A percentile compares a stretch with the other conserved stretches of the same genome.
These are phyloP conservation scores for Mortierella hygrophila DNA, from an alignment of 192 early-diverging fungal genomes.

Conservation along the genomic window DNA sequence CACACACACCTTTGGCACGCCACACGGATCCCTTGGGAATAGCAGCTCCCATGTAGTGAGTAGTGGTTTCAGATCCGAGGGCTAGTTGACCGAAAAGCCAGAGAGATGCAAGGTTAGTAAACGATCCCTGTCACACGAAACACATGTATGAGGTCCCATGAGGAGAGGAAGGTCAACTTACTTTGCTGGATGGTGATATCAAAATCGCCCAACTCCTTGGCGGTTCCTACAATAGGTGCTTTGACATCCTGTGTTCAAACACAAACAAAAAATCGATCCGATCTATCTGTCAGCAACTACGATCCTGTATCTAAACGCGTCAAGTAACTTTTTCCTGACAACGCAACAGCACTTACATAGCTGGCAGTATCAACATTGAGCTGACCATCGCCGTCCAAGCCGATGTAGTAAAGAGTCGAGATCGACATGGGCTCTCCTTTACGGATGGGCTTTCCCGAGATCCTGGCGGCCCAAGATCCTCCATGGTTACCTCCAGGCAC, in stretches of 20 bases:
- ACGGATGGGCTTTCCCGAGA: slow-evolving; percentile 75
- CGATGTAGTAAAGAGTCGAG: slow-evolving; percentile 83
- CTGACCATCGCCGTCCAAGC: slow-evolving; percentile 78
- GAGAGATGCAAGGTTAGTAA: too few species aligned
- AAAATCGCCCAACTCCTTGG: slow-evolving; percentile 83
- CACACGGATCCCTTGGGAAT: slow-evolving; percentile 64
- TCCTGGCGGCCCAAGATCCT: slow-evolving; percentile 83
- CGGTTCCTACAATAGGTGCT: slow-evolving; percentile 64
- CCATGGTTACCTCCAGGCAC: slow-evolving; percentile 72
- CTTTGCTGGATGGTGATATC: slow-evolving; percentile 69
- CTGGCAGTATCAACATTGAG: slow-evolving; percentile 60
- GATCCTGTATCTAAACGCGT: background rate
- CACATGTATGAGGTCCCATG: background rate
- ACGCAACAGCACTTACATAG: slow-evolving; percentile 14
- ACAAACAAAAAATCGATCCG: background rate
- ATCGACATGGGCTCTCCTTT: slow-evolving; percentile 58
- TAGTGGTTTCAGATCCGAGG: slow-evolving; percentile 12
- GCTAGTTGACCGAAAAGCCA: background rate
- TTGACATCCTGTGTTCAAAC: background rate
- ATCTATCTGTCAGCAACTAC: background rate
- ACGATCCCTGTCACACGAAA: too few species aligned
- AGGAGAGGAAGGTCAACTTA: slow-evolving; percentile 21
- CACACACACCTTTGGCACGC: slow-evolving; percentile 67
- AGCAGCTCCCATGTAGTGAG: slow-evolving; percentile 17
- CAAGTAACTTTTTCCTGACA: background rate